Conservation (phyloP, 352 stramenopile species). For the Paralagenidium karlingii region DNA sequence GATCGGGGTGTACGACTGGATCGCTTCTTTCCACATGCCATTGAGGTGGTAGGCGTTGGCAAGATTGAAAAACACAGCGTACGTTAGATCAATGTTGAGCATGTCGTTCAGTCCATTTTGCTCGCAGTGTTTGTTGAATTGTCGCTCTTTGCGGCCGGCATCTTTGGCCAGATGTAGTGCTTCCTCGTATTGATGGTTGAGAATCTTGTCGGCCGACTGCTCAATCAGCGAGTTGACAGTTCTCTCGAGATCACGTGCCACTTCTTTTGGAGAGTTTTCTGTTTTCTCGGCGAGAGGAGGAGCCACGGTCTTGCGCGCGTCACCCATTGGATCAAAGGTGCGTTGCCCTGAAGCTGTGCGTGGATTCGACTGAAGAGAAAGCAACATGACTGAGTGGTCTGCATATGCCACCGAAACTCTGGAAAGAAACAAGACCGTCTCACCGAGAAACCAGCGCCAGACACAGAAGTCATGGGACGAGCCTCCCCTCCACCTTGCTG, state of each 20-base stretch:
- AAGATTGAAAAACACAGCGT: slow-evolving; percentile 92
- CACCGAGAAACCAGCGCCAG: slow-evolving; percentile 85
- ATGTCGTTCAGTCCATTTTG: slow-evolving; percentile 74
- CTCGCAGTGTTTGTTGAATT: slow-evolving; percentile 88
- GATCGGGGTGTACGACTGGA: slow-evolving; percentile 91
- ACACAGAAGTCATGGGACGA: slow-evolving; percentile 88
- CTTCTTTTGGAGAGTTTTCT: slow-evolving; percentile 88
- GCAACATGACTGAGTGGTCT: slow-evolving; percentile 1
- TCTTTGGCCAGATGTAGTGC: slow-evolving; percentile 84
- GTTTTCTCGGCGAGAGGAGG: slow-evolving; percentile 81
- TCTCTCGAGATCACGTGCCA: slow-evolving; percentile 84
- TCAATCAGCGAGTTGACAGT: slow-evolving; percentile 89
- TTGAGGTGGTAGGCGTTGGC: slow-evolving; percentile 90
- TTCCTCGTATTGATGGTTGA: slow-evolving; percentile 62
- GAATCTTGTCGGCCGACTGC: slow-evolving; percentile 69
- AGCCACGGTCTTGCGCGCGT: slow-evolving; percentile 63
- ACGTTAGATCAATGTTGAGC: slow-evolving; percentile 91
- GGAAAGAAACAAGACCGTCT: slow-evolving; percentile 1
- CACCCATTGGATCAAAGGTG: slow-evolving; percentile 86
- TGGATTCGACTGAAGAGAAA: slow-evolving; percentile 49
- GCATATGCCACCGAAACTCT: not conserved
- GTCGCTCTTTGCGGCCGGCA: slow-evolving; percentile 80
- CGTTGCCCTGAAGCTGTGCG: slow-evolving; percentile 51
- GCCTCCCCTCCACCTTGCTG: slow-evolving; percentile 31
- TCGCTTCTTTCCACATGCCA: slow-evolving; percentile 88